A percentile compares a stretch with the other conserved stretches of the same genome.
Evolutionary conservation across 306 rosid species (phyloP).

Genomic region (Senna siamea): DNA sequence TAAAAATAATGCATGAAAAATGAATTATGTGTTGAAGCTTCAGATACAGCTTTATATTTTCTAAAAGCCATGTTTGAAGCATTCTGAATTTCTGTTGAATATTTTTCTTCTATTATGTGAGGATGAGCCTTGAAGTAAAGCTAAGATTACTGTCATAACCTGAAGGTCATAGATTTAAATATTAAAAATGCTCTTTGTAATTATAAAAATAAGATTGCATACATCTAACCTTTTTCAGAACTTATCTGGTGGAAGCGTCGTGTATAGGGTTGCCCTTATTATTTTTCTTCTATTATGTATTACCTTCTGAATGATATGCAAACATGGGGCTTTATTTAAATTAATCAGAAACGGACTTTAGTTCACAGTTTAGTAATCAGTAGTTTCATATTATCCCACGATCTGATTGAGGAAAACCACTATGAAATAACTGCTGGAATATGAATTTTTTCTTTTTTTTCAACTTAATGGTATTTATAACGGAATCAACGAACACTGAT

Average conservation of each 20-base stretch:
- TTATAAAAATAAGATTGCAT: too few relatives aligned
- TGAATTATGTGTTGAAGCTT: slow-evolving; percentile 1
- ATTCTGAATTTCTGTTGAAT: not conserved
- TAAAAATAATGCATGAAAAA: too few relatives aligned
- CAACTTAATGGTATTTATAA: slow-evolving; percentile 8
- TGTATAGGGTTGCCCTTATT: too few relatives aligned
- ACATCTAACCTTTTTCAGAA: too few relatives aligned
- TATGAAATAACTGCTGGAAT: slow-evolving; percentile 27
- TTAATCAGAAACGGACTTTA: slow-evolving; percentile 15
- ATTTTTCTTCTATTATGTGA: not conserved
- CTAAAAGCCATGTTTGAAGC: slow-evolving; percentile 14
- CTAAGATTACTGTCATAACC: too few relatives aligned
- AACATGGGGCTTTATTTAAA: slow-evolving; percentile 18
- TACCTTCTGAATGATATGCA: not conserved
- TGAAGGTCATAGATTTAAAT: too few relatives aligned
- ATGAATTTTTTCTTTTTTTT: slow-evolving; percentile 7
- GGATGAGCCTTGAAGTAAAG: too few relatives aligned
- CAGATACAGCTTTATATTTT: slow-evolving; percentile 10
- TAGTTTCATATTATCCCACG: not conserved
- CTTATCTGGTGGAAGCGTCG: too few relatives aligned
- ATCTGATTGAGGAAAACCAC: slow-evolving; percentile 6
- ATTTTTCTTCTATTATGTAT: not conserved
- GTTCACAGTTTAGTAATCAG: slow-evolving; percentile 7
- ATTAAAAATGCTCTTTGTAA: too few relatives aligned
- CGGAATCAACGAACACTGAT: slow-evolving; percentile 12